Base-by-base conservation (phyloP, 345 rosid genomes). In the Eucalyptus camaldulensis region DNA sequence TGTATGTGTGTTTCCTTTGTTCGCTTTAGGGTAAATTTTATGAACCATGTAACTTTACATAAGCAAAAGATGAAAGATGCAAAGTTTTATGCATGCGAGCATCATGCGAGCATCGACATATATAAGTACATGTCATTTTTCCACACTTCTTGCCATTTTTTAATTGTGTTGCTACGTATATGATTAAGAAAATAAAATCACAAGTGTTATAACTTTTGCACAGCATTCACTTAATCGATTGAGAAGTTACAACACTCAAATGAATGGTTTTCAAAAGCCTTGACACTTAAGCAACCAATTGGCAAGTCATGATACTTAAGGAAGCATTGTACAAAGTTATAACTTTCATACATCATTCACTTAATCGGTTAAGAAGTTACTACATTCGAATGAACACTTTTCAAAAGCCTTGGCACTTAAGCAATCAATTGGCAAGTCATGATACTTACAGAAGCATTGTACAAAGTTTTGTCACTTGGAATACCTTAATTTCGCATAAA, bases 51-150 rank as follows among this genome's bases (percentile, higher is more conserved):
- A 69, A 31, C 24, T 69, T 31, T 31, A 33, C 80, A 69, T 69
- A 16, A 15, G 43, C 24, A 69, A 69, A 65, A 69, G 19, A 69
- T 31, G 37, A 53, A 53, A 31, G 43, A 33, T 31, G 80, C 24
- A 31, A 69, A 31, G 43, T 31, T 65, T 31, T 27, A 60, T 60
- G 31, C 31, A 60, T 27, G 67, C 15, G 3, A 15, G 80, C 24
- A 16, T 69, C 3, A 3, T 33, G n/a, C n/a, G n/a, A n/a, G n/a
- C n/a, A n/a, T n/a, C n/a, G 0, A 16, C 1, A 5, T 8, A 5
- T 31, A 31, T 15, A 8, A 31, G 24, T 67, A 31, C 80, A 5
- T 16, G 43, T 31, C 4, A 0, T 31, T 15, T 69, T 69, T 31
- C 80, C 12, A 16, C 24, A 31, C 43, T 31, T 8, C 43, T 69